phyloP scores from a whole-genome alignment of 768 basidiomycete genomes.

The Hypholoma fasciculare region DNA sequence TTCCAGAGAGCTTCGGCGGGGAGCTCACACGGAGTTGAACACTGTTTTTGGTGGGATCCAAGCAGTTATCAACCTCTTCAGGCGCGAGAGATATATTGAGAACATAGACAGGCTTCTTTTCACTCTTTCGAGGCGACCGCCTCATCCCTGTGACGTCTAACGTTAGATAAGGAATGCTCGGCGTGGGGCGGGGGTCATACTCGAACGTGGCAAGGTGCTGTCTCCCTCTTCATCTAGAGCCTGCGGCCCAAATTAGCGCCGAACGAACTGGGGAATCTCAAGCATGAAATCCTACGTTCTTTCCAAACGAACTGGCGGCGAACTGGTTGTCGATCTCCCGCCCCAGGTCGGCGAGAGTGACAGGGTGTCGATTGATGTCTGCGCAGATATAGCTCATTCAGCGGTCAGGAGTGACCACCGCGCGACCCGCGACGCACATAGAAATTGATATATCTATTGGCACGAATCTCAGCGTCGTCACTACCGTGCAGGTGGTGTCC shows the following conservation, averaged over 20 bases:
- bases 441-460: constrained; percentile 75
- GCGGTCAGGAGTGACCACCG: constrained; percentile 7
- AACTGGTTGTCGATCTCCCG: constrained; percentile 67
- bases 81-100: constrained; percentile 72
- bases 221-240: constrained; percentile 70
- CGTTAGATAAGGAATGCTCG: constrained; percentile 14
- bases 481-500: background rate
- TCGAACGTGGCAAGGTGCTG: constrained; percentile 40
- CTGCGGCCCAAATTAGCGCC: constrained; percentile 31
- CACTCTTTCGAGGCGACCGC: constrained; percentile 76
- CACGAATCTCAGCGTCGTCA: constrained; percentile 17
- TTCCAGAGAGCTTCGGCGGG: constrained; percentile 5
- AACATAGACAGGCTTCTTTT: constrained; percentile 82
- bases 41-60: constrained; percentile 75
- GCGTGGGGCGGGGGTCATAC: constrained; percentile 28
- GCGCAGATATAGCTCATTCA: constrained; percentile 3
- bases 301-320: constrained; percentile 67
- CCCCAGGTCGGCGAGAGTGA: constrained; percentile 67
- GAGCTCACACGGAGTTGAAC: constrained; percentile 66
- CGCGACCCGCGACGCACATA: constrained; percentile 56
- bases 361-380: constrained; percentile 83
- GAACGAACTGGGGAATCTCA: background rate
- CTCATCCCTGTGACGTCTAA: constrained; percentile 44
- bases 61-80: constrained; percentile 68
- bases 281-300: constrained; percentile 50